A percentile compares a stretch with the other conserved stretches of the same genome.
phyloP scores from a whole-genome alignment of 1,284 basidiomycete species.

The Jaminaea rosea region DNA sequence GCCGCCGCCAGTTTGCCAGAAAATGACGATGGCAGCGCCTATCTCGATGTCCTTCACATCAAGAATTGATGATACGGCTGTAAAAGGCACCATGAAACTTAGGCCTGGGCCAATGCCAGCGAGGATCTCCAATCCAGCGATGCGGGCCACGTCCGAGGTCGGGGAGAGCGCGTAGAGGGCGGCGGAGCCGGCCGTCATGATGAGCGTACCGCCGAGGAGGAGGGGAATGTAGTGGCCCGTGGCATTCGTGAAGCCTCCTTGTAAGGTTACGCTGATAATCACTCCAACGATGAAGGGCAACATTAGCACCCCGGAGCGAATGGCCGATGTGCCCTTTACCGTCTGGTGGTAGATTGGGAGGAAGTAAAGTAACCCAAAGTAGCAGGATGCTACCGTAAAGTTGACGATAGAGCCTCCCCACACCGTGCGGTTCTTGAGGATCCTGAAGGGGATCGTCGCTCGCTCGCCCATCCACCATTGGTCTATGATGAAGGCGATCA shows the following conservation, averaged over 20 bases:
- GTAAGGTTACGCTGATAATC: conserved; percentile 28
- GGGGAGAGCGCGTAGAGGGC: conserved; percentile 15
- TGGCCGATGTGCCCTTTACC: conserved; percentile 22
- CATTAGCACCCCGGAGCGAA: conserved; percentile 38
- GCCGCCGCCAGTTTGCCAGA: conserved; percentile 23
- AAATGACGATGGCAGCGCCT: conserved; percentile 22
- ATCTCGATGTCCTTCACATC: conserved; percentile 17
- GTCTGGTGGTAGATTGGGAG: conserved; percentile 31
- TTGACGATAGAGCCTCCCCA: conserved; percentile 26
- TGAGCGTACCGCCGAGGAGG: conserved; percentile 16
- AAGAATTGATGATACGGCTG: conserved; percentile 15
- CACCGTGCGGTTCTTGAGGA: conserved; percentile 28
- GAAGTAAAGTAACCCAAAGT: conserved; percentile 20
- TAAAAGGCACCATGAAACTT: conserved; percentile 25
- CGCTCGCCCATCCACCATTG: conserved; percentile 32
- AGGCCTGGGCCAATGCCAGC: conserved; percentile 19
- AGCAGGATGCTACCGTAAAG: conserved; percentile 20
- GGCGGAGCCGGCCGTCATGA: conserved; percentile 15
- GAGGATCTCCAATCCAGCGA: conserved; percentile 21
- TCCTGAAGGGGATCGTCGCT: conserved; percentile 39
- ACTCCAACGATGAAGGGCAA: conserved; percentile 35
- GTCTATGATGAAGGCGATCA: conserved; percentile 21
- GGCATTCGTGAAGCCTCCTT: conserved; percentile 23
- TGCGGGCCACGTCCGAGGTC: conserved; percentile 12
- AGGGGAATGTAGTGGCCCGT: conserved; percentile 28